phyloP scores from a whole-genome alignment of 371 early-diverging fungal genomes.

The Mortierella sp. region DNA sequence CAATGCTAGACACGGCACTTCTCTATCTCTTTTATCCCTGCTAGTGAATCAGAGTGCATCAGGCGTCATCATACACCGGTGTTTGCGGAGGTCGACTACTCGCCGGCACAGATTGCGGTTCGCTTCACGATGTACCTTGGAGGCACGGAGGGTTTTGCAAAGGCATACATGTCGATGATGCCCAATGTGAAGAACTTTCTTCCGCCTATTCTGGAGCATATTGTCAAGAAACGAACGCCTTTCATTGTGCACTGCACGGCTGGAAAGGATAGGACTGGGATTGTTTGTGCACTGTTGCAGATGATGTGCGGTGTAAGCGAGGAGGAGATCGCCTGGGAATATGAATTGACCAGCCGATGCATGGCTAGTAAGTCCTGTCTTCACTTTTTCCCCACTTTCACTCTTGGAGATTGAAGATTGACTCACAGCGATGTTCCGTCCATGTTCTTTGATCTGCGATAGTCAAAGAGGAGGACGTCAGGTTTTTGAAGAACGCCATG shows the following conservation, averaged over 20 bases:
- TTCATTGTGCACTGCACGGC: constrained; percentile 89
- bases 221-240: constrained; percentile 67
- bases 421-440: too few relatives aligned
- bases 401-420: too few relatives aligned
- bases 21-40: neutral
- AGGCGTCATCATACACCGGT: constrained; percentile 63
- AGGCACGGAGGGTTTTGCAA: constrained; percentile 66
- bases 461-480: constrained; percentile 51
- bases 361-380: constrained; percentile 42
- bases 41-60: constrained; percentile 43
- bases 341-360: constrained; percentile 66
- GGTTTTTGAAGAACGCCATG: constrained; percentile 40
- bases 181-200: constrained; percentile 62
- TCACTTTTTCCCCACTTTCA: neutral
- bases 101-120: constrained; percentile 67
- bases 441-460: neutral
- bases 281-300: constrained; percentile 78
- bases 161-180: constrained; percentile 66
- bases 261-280: constrained; percentile 92
- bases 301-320: constrained; percentile 79
- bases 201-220: constrained; percentile 62
- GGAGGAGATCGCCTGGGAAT: constrained; percentile 81
- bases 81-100: constrained; percentile 67
- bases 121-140: constrained; percentile 70
- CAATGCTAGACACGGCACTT: neutral